Base-by-base conservation (phyloP, 2,329 filamentous ascomycete genomes). In the Microsporum audouinii region DNA sequence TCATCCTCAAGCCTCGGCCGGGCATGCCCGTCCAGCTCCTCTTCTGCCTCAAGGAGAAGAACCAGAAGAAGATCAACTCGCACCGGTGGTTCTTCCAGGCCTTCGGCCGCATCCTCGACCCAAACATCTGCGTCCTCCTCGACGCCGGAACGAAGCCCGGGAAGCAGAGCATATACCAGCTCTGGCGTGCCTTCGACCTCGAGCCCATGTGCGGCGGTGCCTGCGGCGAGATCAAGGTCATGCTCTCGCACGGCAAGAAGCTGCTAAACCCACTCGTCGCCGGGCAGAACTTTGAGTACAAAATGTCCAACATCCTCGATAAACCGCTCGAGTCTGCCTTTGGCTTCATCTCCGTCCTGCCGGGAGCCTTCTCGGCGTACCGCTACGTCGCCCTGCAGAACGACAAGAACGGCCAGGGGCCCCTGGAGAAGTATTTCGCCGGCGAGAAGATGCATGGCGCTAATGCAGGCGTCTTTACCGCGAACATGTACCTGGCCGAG, bases 1-100 rank as follows among this genome's bases (percentile, higher is more conserved):
- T 97, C 6, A 82, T 86, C 56, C 80, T 97, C 57, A 89, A 94
- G 64, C 87, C 87, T 55, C 89, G 91, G 70, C 88, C 81, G 4
- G 83, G 88, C 63, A 91, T 94, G 64, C 92, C 94, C 0, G 89
- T 99, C 1, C 94, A 99, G 77, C 88, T 99, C 79, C 84, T 99
- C 3, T 99, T 99, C 79, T 99, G 94, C 73, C 76, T 99, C 63
- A 99, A 99, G 79, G 94, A 99, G 72, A 97, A 96, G 83, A 99
- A 99, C 72, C 91, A 96, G 78, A 99, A 99, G 80, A 99, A 99
- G 81, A 99, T 99, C 83, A 99, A 99, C 73, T 97, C 94, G 0
- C 94, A 99, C 74, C 82, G 94, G 72, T 99, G 94, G 94, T 97
- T 99, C 78, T 99, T 99, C 81, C 88, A 95, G 68, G 94, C 92